Evolutionary conservation across 345 rosid genomes (phyloP).

Genomic region (Conringia planisiliqua): DNA sequence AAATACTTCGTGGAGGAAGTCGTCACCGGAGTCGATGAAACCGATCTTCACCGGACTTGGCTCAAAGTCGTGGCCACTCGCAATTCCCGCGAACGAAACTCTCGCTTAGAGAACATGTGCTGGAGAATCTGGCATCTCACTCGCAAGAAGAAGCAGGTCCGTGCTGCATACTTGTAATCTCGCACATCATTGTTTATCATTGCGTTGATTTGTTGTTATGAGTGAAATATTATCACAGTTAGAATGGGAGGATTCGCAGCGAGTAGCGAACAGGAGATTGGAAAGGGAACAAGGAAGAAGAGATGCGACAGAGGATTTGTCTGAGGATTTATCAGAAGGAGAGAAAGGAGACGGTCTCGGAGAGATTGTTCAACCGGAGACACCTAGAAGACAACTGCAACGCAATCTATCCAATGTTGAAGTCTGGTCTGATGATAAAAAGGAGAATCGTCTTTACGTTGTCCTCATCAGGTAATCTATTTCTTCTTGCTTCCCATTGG

Average conservation of each 20-base stretch:
- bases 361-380: constrained; percentile 57
- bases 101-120: constrained; percentile 97
- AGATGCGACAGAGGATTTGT: constrained; percentile 87
- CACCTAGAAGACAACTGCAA: constrained; percentile 61
- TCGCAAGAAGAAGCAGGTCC: constrained; percentile 96
- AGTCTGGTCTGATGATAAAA: constrained; percentile 94
- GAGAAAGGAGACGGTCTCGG: constrained; percentile 77
- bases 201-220: not conserved
- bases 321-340: constrained; percentile 93
- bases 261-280: constrained; percentile 55
- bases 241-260: constrained; percentile 73
- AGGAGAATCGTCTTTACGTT: constrained; percentile 83
- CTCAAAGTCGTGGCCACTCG: constrained; percentile 95
- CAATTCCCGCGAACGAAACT: constrained; percentile 87
- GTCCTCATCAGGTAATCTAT: constrained; percentile 72
- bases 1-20: constrained; percentile 95
- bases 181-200: not conserved
- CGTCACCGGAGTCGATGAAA: constrained; percentile 86
- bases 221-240: constrained; percentile 33
- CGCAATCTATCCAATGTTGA: constrained; percentile 72
- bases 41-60: constrained; percentile 90
- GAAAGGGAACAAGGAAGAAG: constrained; percentile 81
- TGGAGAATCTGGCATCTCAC: constrained; percentile 99
- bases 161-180: not conserved
- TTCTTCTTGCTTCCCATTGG: not conserved